phyloP scores from a whole-genome alignment of 2,329 filamentous ascomycete species.

The Paramyrothecium sp. region DNA sequence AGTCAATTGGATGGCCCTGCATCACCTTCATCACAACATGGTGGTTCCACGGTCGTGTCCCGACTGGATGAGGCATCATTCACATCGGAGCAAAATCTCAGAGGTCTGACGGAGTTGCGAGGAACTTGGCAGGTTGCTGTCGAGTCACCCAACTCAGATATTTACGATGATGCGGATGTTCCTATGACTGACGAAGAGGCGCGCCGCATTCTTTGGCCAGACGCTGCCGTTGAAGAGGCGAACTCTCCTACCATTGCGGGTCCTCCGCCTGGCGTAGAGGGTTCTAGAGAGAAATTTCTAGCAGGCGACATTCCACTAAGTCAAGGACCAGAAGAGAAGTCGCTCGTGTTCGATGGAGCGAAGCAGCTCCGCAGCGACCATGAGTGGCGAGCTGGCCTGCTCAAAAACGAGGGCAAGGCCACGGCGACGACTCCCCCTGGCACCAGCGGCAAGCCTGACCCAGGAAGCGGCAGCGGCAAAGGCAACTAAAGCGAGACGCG shows the following conservation, averaged over 20 bases:
- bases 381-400: slow-evolving; percentile 22
- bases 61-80: no score
- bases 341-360: slow-evolving; percentile 28
- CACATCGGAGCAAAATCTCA: no score
- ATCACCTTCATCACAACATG: no score
- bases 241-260: slow-evolving; percentile 3
- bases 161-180: slow-evolving; percentile 18
- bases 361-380: slow-evolving; percentile 32
- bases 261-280: slow-evolving; percentile 16
- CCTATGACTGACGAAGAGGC: slow-evolving; percentile 40
- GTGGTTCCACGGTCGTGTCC: no score
- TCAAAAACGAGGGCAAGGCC: slow-evolving; percentile 14
- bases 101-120: no score
- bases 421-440: neutral
- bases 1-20: no score
- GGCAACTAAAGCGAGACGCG: neutral
- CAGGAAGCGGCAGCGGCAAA: neutral
- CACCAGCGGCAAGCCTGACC: neutral
- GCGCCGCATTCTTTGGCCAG: slow-evolving; percentile 36
- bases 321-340: slow-evolving; percentile 35
- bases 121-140: neutral
- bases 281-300: slow-evolving; percentile 38
- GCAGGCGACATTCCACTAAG: slow-evolving; percentile 30
- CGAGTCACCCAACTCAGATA: neutral
- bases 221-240: slow-evolving; percentile 18